Conservation (phyloP, 2,329 filamentous ascomycete genomes). For the Didymella exigua region DNA sequence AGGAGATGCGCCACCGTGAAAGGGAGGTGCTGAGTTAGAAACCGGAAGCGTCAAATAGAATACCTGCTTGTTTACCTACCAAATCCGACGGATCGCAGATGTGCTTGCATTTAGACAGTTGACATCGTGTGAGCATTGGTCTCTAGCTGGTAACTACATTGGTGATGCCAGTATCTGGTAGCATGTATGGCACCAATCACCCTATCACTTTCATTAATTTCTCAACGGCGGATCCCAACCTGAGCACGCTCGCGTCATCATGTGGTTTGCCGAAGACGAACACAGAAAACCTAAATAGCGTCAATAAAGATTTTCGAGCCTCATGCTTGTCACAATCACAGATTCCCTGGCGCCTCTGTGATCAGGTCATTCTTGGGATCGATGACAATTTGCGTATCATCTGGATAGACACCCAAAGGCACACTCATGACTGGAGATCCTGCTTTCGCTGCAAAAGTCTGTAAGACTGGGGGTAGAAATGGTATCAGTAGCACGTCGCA, state of each 20-base stretch:
- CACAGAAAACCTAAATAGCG: slow-evolving; percentile 4
- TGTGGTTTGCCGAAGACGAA: slow-evolving; percentile 14
- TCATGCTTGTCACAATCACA: slow-evolving; percentile 34
- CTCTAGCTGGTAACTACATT: background rate
- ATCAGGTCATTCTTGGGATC: slow-evolving; percentile 55
- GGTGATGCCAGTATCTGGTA: background rate
- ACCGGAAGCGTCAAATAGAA: too few relatives aligned
- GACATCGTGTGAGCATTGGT: background rate
- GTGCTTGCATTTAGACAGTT: too few relatives aligned
- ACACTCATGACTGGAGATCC: slow-evolving; percentile 65
- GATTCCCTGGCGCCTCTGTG: slow-evolving; percentile 56
- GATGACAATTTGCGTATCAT: slow-evolving; percentile 50
- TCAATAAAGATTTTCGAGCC: background rate
- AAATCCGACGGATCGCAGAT: too few relatives aligned
- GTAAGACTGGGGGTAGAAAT: slow-evolving; percentile 56
- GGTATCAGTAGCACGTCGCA: slow-evolving; percentile 66
- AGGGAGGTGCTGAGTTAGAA: too few relatives aligned
- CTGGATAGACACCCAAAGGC: slow-evolving; percentile 61
- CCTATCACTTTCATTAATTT: background rate
- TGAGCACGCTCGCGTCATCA: slow-evolving; percentile 12
- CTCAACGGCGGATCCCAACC: slow-evolving; percentile 14
- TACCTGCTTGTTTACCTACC: too few relatives aligned
- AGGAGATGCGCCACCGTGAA: background rate
- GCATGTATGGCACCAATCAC: slow-evolving; percentile 8
- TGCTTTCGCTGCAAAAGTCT: slow-evolving; percentile 22